phyloP scores from a whole-genome alignment of 2,329 filamentous ascomycete species.

The Thelonectria rubi region DNA sequence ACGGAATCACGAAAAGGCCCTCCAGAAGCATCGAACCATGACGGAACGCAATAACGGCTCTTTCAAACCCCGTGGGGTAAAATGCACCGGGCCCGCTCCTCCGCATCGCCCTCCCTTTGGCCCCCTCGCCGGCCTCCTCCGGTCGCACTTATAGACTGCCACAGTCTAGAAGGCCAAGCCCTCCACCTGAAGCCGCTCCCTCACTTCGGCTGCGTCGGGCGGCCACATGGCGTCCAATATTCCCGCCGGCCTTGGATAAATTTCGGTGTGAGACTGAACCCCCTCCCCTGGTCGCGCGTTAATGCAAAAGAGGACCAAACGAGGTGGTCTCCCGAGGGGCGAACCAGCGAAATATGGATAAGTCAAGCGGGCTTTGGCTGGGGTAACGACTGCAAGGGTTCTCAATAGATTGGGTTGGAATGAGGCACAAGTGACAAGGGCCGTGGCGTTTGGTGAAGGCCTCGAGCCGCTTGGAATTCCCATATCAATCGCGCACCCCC shows the following conservation, averaged over 20 bases:
- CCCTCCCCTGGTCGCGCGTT: neutral
- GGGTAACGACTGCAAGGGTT: conserved; percentile 4
- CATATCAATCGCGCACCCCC: neutral
- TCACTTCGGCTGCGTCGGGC: conserved; percentile 19
- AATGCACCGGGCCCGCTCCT: neutral
- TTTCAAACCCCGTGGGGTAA: conserved; percentile 17
- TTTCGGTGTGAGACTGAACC: neutral
- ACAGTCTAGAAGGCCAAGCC: neutral
- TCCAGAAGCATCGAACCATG: neutral
- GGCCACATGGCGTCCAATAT: conserved; percentile 18
- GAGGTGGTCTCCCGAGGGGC: conserved; percentile 4
- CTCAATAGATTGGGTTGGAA: conserved; percentile 2
- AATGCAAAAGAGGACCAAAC: conserved; percentile 12
- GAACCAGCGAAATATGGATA: conserved; percentile 4
- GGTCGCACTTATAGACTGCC: neutral
- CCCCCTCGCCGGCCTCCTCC: neutral
- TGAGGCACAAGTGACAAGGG: neutral
- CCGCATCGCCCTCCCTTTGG: neutral
- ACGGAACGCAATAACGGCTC: neutral
- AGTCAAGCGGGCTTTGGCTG: neutral
- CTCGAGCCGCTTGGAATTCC: neutral
- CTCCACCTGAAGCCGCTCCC: conserved; percentile 16
- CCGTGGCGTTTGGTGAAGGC: neutral
- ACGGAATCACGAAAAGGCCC: neutral
- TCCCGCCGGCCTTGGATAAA: neutral